Evolutionary conservation across 1,284 basidiomycete genomes (phyloP), one percentile per base, ranked within the genome.

Genomic region (Apiotrichum laibachii): DNA sequence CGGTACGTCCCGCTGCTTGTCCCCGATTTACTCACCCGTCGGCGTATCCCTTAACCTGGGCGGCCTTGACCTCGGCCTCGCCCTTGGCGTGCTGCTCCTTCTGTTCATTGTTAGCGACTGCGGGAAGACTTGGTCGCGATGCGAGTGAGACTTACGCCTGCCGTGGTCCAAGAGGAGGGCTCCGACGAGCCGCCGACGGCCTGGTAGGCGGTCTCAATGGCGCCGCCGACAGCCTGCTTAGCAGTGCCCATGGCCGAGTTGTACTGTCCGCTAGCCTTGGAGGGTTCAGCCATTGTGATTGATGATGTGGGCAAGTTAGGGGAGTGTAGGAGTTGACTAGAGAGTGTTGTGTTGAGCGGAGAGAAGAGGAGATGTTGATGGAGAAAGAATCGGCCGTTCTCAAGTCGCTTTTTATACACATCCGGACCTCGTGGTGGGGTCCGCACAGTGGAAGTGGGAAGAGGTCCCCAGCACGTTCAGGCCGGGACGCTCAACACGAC

Each of bases 231-330:
- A 33, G 10, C 26, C n/a, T 31, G 26, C 19, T 13, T 5, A 18
- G 22, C 15, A 16, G 26, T 12, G 26, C 31, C 37, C 26, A 35
- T 26, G 53, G 33, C 19, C 15, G 9, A 67, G 69, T 59, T 37
- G 73, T 73, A 31, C 74, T 88, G 84, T 63, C 86, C 88, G 68
- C 82, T 80, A 65, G 80, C 68, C 80, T 89, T 88, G 80, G 82
- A 85, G 56, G 79, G 77, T 51, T 78, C 75, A 35, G 54, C 44
- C 35, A 43, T 56, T 26, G 18, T 55, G 53, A 44, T 19, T 35
- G 45, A 46, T 26, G 49, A 39, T 37, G 50, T 47, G 15, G 21
- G 15, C 5, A 26, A 18, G 33, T 2, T 34, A 49, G 26, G 18
- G 34, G 37, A 40, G n/a, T 13, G 49, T 39, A 2, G 19, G 12